Percentiles rank a stretch among this genome's conserved stretches.
phyloP scores from a whole-genome alignment of 352 stramenopile species.

The Pythium dissotocum region DNA sequence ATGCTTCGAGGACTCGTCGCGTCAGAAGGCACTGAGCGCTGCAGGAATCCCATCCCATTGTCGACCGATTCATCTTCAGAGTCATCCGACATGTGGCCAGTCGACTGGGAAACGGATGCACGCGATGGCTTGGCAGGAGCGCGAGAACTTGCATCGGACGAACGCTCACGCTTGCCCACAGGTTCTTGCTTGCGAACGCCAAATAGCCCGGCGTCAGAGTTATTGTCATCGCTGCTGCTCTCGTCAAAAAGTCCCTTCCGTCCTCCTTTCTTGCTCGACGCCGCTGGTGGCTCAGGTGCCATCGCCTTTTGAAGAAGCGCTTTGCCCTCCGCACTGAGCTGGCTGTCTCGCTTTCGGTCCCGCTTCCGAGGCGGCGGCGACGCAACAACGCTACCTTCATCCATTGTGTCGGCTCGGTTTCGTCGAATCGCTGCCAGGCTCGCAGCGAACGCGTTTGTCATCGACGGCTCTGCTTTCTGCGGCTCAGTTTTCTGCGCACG shows the following conservation, averaged over 20 bases:
- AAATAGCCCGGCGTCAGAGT: conserved; percentile 55
- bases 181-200: conserved; percentile 28
- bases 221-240: conserved; percentile 55
- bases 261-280: conserved; percentile 35
- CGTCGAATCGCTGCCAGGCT: conserved; percentile 74
- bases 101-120: neutral
- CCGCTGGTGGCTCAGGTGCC: conserved; percentile 15
- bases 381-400: conserved; percentile 35
- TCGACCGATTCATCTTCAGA: conserved; percentile 17
- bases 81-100: neutral
- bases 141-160: neutral
- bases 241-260: conserved; percentile 82
- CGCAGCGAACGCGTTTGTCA: conserved; percentile 70
- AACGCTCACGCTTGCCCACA: neutral
- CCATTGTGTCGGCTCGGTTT: conserved; percentile 65
- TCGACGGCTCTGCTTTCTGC: conserved; percentile 19
- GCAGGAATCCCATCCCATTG: conserved; percentile 5
- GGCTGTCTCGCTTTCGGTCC: conserved; percentile 65
- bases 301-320: conserved; percentile 74
- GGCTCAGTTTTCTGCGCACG: conserved; percentile 6
- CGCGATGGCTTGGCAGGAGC: neutral
- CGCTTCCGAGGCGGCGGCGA: conserved; percentile 27
- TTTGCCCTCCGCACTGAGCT: conserved; percentile 79
- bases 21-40: conserved; percentile 9
- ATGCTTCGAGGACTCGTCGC: conserved; percentile 26